Evolutionary conservation across 108 stramenopile species (phyloP).

Genomic region (Aurantiochytrium sp.): DNA sequence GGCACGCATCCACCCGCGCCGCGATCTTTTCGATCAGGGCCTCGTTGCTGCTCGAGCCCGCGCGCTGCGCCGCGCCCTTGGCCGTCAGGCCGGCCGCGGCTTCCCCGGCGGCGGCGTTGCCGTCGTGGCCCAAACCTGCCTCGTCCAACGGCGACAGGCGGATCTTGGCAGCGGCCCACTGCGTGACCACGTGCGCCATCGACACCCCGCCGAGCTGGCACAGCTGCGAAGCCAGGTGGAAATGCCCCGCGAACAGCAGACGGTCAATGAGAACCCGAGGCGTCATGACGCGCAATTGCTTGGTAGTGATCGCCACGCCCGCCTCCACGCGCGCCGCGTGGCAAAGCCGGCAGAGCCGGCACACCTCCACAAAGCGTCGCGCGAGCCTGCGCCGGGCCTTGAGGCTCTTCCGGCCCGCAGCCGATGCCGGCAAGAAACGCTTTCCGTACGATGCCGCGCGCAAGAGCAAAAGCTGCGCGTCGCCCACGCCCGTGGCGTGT

Average conservation of each 20-base stretch:
- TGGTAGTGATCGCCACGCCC: neutral
- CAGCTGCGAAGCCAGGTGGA: neutral
- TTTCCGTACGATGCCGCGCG: conserved; percentile 22
- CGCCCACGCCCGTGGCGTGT: neutral
- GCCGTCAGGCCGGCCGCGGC: no score
- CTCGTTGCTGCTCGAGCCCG: neutral
- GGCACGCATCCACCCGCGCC: neutral
- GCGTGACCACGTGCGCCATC: neutral
- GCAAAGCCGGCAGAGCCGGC: neutral
- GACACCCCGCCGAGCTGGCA: neutral
- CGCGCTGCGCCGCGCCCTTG: no score
- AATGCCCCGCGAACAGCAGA: neutral
- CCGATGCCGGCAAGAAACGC: neutral
- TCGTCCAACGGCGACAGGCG: neutral
- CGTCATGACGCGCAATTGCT: conserved; percentile 12
- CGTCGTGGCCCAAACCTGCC: neutral
- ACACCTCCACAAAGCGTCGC: neutral
- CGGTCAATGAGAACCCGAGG: conserved; percentile 1
- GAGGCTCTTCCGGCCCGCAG: neutral
- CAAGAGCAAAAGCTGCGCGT: neutral
- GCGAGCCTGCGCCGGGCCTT: neutral
- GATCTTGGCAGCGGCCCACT: conserved; percentile 23
- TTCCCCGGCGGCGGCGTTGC: neutral
- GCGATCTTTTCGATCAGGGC: neutral
- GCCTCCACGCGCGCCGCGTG: neutral